These are phyloP conservation scores for Phialophora chinensis DNA, from an alignment of 2,329 filamentous ascomycete species.

Conservation along the genomic window DNA sequence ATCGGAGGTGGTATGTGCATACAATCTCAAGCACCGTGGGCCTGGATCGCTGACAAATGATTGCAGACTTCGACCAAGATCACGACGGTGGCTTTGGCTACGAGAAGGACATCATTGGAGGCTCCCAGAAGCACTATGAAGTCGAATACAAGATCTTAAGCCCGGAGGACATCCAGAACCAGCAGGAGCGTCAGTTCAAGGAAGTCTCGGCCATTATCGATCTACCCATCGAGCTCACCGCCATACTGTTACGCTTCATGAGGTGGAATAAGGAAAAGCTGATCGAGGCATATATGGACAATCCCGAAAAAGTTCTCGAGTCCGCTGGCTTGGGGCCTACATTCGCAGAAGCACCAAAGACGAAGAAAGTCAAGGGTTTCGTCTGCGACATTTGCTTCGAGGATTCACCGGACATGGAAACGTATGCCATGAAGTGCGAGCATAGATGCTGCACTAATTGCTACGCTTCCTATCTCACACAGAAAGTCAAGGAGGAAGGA, in stretches of 20 bases:
- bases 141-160: slow-evolving; percentile 82
- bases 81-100: slow-evolving; percentile 68
- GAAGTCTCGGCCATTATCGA: slow-evolving; percentile 93
- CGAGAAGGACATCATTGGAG: slow-evolving; percentile 73
- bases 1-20: slow-evolving; percentile 35
- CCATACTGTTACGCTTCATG: slow-evolving; percentile 85
- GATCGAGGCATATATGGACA: slow-evolving; percentile 96
- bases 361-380: slow-evolving; percentile 77
- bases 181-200: slow-evolving; percentile 84
- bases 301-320: slow-evolving; percentile 77
- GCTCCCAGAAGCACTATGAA: slow-evolving; percentile 77
- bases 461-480: slow-evolving; percentile 86
- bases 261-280: slow-evolving; percentile 96
- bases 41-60: slow-evolving; percentile 36
- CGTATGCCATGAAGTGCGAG: slow-evolving; percentile 92
- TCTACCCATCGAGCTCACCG: slow-evolving; percentile 84
- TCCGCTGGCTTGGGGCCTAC: slow-evolving; percentile 78
- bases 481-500: slow-evolving; percentile 94
- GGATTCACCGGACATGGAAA: slow-evolving; percentile 75
- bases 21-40: not conserved
- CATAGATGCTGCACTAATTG: slow-evolving; percentile 93
- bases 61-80: slow-evolving; percentile 63
- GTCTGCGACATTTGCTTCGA: slow-evolving; percentile 96
- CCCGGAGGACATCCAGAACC: slow-evolving; percentile 78
- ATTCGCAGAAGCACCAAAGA: slow-evolving; percentile 66